Evolutionary conservation across 2,329 filamentous ascomycete genomes (phyloP).

Genomic region (Curvularia sp.): DNA sequence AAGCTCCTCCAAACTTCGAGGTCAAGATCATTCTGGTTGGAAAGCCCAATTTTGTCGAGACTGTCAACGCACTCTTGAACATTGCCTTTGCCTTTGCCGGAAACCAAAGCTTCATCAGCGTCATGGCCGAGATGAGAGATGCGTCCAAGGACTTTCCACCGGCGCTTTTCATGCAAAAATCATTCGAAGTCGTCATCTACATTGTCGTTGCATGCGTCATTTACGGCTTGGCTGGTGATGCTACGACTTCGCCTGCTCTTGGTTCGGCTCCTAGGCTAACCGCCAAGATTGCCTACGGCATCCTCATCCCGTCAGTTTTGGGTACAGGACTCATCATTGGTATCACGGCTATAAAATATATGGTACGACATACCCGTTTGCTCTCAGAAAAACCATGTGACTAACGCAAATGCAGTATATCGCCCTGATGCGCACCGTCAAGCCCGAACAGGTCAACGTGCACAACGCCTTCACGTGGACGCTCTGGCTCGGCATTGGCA

Average conservation of each 20-base stretch:
- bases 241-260: slow-evolving; percentile 70
- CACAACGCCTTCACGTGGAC: slow-evolving; percentile 64
- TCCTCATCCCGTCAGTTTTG: slow-evolving; percentile 73
- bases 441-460: slow-evolving; percentile 34
- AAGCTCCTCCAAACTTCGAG: slow-evolving; percentile 40
- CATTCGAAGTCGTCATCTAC: slow-evolving; percentile 66
- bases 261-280: slow-evolving; percentile 65
- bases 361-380: slow-evolving; percentile 37
- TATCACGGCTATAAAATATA: slow-evolving; percentile 69
- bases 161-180: slow-evolving; percentile 63
- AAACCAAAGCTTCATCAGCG: slow-evolving; percentile 70
- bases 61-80: slow-evolving; percentile 54
- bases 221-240: slow-evolving; percentile 68
- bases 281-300: slow-evolving; percentile 70
- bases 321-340: slow-evolving; percentile 75
- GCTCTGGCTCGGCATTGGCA: slow-evolving; percentile 67
- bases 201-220: slow-evolving; percentile 71
- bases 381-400: not conserved
- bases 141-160: slow-evolving; percentile 65
- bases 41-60: slow-evolving; percentile 37
- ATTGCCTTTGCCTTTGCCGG: slow-evolving; percentile 73
- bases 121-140: slow-evolving; percentile 69
- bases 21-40: slow-evolving; percentile 32
- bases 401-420: slow-evolving; percentile 57
- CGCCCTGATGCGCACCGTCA: slow-evolving; percentile 60